These are phyloP conservation scores for Boletus calvinii DNA, from an alignment of 1,284 basidiomycete genomes.

Conservation along the genomic window DNA sequence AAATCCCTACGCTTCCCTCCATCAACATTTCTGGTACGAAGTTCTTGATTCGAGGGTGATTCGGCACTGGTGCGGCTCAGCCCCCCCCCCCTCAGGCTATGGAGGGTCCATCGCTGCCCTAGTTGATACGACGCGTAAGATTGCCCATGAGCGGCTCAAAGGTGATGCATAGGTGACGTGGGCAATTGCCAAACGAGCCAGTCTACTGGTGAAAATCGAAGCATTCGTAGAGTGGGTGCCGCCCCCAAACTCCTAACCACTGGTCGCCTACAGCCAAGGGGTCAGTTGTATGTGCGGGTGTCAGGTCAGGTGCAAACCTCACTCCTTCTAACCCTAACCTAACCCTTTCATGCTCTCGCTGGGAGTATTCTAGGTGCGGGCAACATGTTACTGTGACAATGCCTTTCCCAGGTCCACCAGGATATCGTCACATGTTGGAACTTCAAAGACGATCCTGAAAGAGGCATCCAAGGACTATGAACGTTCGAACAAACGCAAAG, in stretches of 20 bases:
- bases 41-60: background rate
- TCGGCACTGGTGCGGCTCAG: background rate
- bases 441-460: slow-evolving; percentile 10
- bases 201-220: slow-evolving; percentile 6
- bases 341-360: slow-evolving; percentile 2
- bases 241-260: background rate
- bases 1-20: background rate
- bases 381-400: slow-evolving; percentile 2
- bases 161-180: slow-evolving; percentile 12
- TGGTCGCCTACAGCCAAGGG: slow-evolving; percentile 4
- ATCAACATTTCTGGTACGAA: slow-evolving; percentile 1
- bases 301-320: background rate
- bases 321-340: too few relatives aligned
- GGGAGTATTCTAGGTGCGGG: slow-evolving; percentile 2
- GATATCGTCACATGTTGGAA: slow-evolving; percentile 14
- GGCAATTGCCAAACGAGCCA: slow-evolving; percentile 10
- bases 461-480: slow-evolving; percentile 8
- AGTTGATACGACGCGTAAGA: background rate
- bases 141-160: slow-evolving; percentile 9
- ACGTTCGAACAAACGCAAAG: slow-evolving; percentile 1
- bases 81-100: background rate
- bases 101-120: background rate
- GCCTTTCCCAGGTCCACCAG: slow-evolving; percentile 9
- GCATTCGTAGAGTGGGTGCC: slow-evolving; percentile 6
- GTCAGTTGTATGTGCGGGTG: slow-evolving; percentile 7